Evolutionary conservation across 2,329 filamentous ascomycete species (phyloP), one percentile per base, ranked within the genome.

Genomic region (Cladophialophora chaetospira): DNA sequence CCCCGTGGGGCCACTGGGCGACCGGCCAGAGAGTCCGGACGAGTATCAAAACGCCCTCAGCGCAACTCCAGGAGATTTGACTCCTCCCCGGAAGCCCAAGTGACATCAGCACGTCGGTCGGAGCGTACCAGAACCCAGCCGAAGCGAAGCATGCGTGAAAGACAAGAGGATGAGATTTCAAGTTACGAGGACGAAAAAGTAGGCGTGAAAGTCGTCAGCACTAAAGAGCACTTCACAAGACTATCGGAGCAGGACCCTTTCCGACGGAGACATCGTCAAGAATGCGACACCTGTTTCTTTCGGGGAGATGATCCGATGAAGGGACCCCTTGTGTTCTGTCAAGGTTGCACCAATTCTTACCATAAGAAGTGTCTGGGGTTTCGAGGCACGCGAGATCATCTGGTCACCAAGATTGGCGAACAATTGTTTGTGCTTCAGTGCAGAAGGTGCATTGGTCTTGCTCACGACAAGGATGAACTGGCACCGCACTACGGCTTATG

Each of bases 371-470:
- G 94, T 68, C 79, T 99, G 25, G 91, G 93, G 1, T 78, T 80
- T 46, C 84, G 94, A 47, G 82, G 81, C 49, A 77, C 71, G 10
- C 82, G 94, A 58, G 91, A 96, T n/a, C 94, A 97, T 70, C 76
- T 94, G 31, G 90, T 90, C 8, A 97, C 91, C 21, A 99, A 97
- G 70, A 73, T 97, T 50, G 86, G 79, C 2, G 78, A 87, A 1
- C 84, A 87, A 2, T 74, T 87, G 33, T 97, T 96, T 65, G 86
- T 99, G 13, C 76, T 99, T 35, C 94, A 99, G 70, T 99, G 94
- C 74, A 87, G 86, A 63, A 88, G 86, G 55, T 99, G 94, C 70
- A 81, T 97, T 60, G 87, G 87, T 3, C 69, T 81, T 17, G 80
- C 85, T 43, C 76, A 78, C 59, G 85, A 85, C 68, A 92, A 88